A percentile compares a stretch with the other conserved stretches of the same genome.
These are phyloP conservation scores for Picochlorum sp. DNA, from an alignment of 139 green algal species.

Conservation along the genomic window DNA sequence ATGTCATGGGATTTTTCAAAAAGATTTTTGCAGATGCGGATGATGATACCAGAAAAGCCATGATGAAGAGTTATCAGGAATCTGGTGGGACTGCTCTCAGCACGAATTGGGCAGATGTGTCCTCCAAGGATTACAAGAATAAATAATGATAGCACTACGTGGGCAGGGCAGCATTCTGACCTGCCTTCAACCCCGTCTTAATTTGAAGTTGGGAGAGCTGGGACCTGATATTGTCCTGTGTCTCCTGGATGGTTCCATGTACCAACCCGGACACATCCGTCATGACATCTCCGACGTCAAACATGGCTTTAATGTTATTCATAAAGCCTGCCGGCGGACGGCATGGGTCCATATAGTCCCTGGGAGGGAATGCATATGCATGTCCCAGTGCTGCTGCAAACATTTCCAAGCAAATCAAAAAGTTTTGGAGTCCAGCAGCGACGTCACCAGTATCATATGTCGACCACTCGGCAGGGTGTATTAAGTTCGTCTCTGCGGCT, in stretches of 20 bases:
- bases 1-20: slow-evolving; percentile 62
- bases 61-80: slow-evolving; percentile 93
- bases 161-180: neutral
- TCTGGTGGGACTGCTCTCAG: slow-evolving; percentile 82
- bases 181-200: neutral
- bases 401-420: slow-evolving; percentile 97
- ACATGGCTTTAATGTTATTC: slow-evolving; percentile 71
- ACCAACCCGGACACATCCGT: slow-evolving; percentile 49
- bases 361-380: slow-evolving; percentile 82
- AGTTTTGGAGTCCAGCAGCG: slow-evolving; percentile 67
- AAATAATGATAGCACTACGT: neutral
- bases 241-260: slow-evolving; percentile 22
- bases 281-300: slow-evolving; percentile 72
- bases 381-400: slow-evolving; percentile 84
- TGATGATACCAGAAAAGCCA: slow-evolving; percentile 83
- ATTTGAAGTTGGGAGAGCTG: no score
- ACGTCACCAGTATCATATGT: slow-evolving; percentile 64
- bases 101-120: slow-evolving; percentile 95
- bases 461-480: slow-evolving; percentile 37
- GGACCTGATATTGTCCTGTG: slow-evolving; percentile 22
- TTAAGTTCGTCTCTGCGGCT: slow-evolving; percentile 28
- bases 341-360: slow-evolving; percentile 61
- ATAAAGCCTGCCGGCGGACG: slow-evolving; percentile 47
- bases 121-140: neutral
- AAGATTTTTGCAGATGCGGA: slow-evolving; percentile 65